Evolutionary conservation across 2,329 filamentous ascomycete species (phyloP).

Genomic region (Colletotrichum plurivorum): DNA sequence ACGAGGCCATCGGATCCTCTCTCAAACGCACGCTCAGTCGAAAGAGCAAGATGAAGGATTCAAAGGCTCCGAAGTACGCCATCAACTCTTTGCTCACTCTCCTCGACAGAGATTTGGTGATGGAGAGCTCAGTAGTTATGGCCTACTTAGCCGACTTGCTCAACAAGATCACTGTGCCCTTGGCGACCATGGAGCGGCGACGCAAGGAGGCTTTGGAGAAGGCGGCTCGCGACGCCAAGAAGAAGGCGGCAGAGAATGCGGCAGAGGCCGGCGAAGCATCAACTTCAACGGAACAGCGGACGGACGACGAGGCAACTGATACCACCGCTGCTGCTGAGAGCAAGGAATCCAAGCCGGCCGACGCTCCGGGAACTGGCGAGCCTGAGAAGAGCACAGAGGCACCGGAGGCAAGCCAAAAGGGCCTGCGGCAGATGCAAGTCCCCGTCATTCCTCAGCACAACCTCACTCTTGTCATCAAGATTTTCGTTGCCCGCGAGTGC

Average conservation of each 20-base stretch:
- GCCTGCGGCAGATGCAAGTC: slow-evolving; percentile 76
- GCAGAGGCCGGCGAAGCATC: slow-evolving; percentile 24
- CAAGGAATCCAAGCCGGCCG: slow-evolving; percentile 10
- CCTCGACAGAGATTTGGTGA: slow-evolving; percentile 93
- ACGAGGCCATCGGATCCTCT: slow-evolving; percentile 81
- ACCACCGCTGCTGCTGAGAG: slow-evolving; percentile 34
- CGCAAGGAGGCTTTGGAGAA: slow-evolving; percentile 79
- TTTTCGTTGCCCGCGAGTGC: slow-evolving; percentile 95
- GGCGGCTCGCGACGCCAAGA: slow-evolving; percentile 55
- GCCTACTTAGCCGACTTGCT: slow-evolving; percentile 90
- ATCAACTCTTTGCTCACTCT: slow-evolving; percentile 91
- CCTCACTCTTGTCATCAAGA: slow-evolving; percentile 93
- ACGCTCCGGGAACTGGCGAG: not conserved
- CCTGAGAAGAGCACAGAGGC: slow-evolving; percentile 54
- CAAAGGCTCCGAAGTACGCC: slow-evolving; percentile 87
- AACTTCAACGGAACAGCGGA: slow-evolving; percentile 39
- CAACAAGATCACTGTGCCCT: slow-evolving; percentile 88
- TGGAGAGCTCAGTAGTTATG: slow-evolving; percentile 98
- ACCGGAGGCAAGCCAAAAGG: slow-evolving; percentile 60
- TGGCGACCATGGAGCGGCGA: slow-evolving; percentile 85
- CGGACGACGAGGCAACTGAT: slow-evolving; percentile 42
- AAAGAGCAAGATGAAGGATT: slow-evolving; percentile 91
- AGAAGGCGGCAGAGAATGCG: slow-evolving; percentile 46
- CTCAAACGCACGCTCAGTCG: slow-evolving; percentile 83
- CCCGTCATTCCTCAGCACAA: slow-evolving; percentile 92